Percentiles rank a stretch among this genome's conserved stretches.
Evolutionary conservation across 179 eudicot genomes (phyloP).

Genomic region (Camellia oleifera): DNA sequence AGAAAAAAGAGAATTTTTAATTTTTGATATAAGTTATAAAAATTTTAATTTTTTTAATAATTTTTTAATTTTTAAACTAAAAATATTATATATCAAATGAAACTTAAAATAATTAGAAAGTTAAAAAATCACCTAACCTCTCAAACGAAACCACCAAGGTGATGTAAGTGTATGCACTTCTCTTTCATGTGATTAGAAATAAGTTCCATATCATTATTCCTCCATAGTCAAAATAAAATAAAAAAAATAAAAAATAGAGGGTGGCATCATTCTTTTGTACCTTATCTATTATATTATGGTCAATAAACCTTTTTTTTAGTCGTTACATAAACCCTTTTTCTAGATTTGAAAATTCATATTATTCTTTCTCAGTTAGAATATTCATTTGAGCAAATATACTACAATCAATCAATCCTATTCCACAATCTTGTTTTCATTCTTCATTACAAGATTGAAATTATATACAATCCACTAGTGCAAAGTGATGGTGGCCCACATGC

Average conservation of each 20-base stretch:
- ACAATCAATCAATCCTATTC: background rate
- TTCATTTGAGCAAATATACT: background rate
- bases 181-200: background rate
- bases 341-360: background rate
- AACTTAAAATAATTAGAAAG: too few relatives aligned
- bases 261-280: background rate
- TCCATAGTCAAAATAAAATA: background rate
- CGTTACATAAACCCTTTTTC: background rate
- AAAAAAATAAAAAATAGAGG: background rate
- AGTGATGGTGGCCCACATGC: background rate
- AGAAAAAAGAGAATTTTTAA: too few relatives aligned
- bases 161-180: background rate
- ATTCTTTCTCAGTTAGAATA: background rate
- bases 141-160: background rate
- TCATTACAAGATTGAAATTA: too few relatives aligned
- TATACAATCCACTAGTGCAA: background rate
- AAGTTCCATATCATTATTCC: background rate
- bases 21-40: too few relatives aligned
- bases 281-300: background rate
- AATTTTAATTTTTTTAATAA: too few relatives aligned
- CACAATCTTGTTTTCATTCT: too few relatives aligned
- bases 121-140: too few relatives aligned
- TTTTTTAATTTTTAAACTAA: too few relatives aligned
- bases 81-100: too few relatives aligned
- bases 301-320: background rate